Evolutionary conservation across 148 eudicot genomes (phyloP), one percentile per base, ranked within the genome.

Genomic region (Rhododendron henanense): DNA sequence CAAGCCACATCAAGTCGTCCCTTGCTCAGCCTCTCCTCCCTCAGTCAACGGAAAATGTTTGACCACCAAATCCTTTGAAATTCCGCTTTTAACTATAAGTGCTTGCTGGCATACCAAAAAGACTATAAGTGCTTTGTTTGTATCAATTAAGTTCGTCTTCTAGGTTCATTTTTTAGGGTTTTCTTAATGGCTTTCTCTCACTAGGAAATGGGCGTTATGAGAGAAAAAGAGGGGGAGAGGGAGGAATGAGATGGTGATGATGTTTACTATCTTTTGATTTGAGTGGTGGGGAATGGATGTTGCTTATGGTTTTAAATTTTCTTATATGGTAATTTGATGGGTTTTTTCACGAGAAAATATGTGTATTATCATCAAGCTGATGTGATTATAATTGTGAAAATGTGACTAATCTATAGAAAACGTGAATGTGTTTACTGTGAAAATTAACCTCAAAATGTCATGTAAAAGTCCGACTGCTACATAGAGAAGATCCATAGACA

Each of bases 11-110:
- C 89, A 96, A 93, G 90, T 79, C 93, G 14, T 89, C 93, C 84
- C 89, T 95, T 87, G 91, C 95, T 84, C 99, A 96, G 86, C 99
- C 99, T 39, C 94, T 96, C 6, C 96, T 95, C 44, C 85, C 93
- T 47, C 91, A 92, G 82, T 93, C 96, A 81, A 90, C 96, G 55
- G 98, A 94, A 87, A 90, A 84, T 81, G 98, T 88, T 87, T 96
- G 92, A 90, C 65, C 21, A 57, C 50, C 69, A 71, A 79, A 75
- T 75, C 79, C 79, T 74, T 69, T 33, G 14, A 13, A 28, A 25
- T 74, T 11, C 47, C 3, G 59, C 44, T 50, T 48, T 77, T 78
- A 81, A 82, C 86, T 50, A 53, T 48, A 71, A 69, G 39, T 63
- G 28, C 69, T 67, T 85, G 59, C 10, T 75, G 84, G 53, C 31